A percentile compares a stretch with the other conserved stretches of the same genome.
Evolutionary conservation across 2,329 filamentous ascomycete species (phyloP).

Genomic region (Microdochium trichocladiopsis): DNA sequence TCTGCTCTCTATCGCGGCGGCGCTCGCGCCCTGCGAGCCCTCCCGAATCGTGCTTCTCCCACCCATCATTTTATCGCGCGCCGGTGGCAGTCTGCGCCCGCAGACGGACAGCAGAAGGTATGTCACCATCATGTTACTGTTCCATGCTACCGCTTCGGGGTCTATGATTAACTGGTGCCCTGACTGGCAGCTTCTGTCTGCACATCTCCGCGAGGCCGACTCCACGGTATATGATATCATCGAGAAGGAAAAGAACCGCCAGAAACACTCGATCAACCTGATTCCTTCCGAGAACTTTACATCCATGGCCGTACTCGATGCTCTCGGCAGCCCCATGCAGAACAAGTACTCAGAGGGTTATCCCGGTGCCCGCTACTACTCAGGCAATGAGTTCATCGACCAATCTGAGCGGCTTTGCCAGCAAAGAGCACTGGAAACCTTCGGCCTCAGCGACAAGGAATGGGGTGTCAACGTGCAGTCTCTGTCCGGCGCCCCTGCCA

Average conservation of each 20-base stretch:
- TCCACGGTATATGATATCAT: conserved; percentile 83
- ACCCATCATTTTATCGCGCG: neutral
- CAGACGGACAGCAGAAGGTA: conserved; percentile 2
- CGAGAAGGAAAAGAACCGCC: conserved; percentile 91
- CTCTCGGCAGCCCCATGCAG: conserved; percentile 89
- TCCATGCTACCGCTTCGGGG: neutral
- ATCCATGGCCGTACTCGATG: conserved; percentile 85
- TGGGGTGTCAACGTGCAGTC: conserved; percentile 97
- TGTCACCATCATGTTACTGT: conserved; percentile 1
- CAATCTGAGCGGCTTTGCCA: conserved; percentile 85
- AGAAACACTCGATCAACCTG: conserved; percentile 97
- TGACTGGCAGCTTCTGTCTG: conserved; percentile 61
- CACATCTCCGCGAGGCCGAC: conserved; percentile 76
- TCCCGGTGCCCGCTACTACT: conserved; percentile 92
- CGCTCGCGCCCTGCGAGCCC: neutral
- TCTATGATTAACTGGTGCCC: conserved; percentile 6
- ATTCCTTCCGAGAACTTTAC: conserved; percentile 96
- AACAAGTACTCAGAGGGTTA: conserved; percentile 99
- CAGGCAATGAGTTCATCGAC: conserved; percentile 94
- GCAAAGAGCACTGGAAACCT: conserved; percentile 80
- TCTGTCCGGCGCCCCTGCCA: conserved; percentile 67
- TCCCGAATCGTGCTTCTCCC: neutral
- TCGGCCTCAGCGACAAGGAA: conserved; percentile 73
- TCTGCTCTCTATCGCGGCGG: neutral
- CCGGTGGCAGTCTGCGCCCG: neutral